These are phyloP conservation scores for Arxiozyma slooffiae DNA, from an alignment of 1,139 yeast species.

Conservation along the genomic window DNA sequence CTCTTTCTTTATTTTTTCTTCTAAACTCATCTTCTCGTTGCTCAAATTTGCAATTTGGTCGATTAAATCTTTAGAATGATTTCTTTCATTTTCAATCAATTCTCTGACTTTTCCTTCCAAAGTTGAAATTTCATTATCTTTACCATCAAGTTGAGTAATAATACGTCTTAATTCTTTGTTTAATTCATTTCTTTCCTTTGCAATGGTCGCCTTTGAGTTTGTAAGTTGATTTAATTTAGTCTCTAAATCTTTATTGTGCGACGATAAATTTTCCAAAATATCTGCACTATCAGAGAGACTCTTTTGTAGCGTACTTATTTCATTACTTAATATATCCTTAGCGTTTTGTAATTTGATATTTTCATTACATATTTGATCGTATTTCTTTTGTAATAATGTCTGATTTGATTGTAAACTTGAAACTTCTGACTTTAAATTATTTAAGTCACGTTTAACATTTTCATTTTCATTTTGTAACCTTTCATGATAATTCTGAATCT, in stretches of 20 bases:
- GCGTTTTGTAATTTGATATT: conserved; percentile 8
- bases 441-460: conserved; percentile 17
- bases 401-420: conserved; percentile 27
- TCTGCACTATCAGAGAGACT: conserved; percentile 4
- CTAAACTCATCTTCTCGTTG: conserved; percentile 4
- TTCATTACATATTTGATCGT: conserved; percentile 16
- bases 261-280: conserved; percentile 3
- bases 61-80: conserved; percentile 4
- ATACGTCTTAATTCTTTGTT: conserved; percentile 3
- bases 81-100: conserved; percentile 3
- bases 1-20: conserved; percentile 17
- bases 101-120: conserved; percentile 3
- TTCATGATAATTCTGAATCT: neutral
- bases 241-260: conserved; percentile 8
- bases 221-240: conserved; percentile 4
- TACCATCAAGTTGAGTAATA: conserved; percentile 1
- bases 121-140: conserved; percentile 4
- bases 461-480: conserved; percentile 27
- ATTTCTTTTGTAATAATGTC: conserved; percentile 26
- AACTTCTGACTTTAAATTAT: conserved; percentile 22
- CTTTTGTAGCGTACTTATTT: conserved; percentile 9
- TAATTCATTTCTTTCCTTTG: conserved; percentile 1
- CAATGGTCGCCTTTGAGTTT: neutral
- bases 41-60: conserved; percentile 6
- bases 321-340: conserved; percentile 11